Percentiles rank a stretch among this genome's conserved stretches.
phyloP scores from a whole-genome alignment of 345 rosid genomes.

The Microthlaspi erraticum region DNA sequence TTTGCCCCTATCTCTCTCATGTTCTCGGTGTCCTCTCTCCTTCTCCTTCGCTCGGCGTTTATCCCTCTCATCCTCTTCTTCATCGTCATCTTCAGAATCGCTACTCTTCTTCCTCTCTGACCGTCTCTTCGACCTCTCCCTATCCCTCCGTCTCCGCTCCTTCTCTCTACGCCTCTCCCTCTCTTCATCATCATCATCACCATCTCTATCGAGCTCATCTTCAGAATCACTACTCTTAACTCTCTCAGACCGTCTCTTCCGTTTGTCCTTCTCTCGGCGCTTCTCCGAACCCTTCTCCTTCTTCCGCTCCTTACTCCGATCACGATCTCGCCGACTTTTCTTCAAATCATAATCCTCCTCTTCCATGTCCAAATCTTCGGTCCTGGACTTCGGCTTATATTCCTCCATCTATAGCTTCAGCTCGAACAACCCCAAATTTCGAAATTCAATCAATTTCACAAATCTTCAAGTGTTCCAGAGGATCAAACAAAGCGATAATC shows the following conservation, averaged over 20 bases:
- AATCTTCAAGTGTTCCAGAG: neutral
- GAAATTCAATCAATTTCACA: slow-evolving; percentile 12
- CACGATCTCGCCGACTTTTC: slow-evolving; percentile 57
- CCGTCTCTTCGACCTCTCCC: slow-evolving; percentile 43
- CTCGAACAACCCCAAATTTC: slow-evolving; percentile 24
- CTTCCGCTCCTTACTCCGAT: slow-evolving; percentile 56
- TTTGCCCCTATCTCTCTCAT: slow-evolving; percentile 46
- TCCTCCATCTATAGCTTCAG: slow-evolving; percentile 34
- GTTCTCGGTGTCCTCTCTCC: slow-evolving; percentile 46
- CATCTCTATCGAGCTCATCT: slow-evolving; percentile 50
- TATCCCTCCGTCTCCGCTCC: slow-evolving; percentile 54
- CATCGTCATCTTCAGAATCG: slow-evolving; percentile 53
- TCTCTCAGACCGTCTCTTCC: slow-evolving; percentile 52
- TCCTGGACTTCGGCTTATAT: slow-evolving; percentile 29
- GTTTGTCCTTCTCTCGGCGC: slow-evolving; percentile 44
- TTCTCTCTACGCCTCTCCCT: slow-evolving; percentile 50
- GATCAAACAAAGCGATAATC: neutral
- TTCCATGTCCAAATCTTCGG: slow-evolving; percentile 32
- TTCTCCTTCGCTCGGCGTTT: slow-evolving; percentile 48
- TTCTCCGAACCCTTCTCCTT: slow-evolving; percentile 60
- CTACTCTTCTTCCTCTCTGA: slow-evolving; percentile 58
- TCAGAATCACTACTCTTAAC: slow-evolving; percentile 61
- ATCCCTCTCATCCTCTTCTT: slow-evolving; percentile 52
- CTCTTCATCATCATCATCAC: slow-evolving; percentile 55
- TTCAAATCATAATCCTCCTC: slow-evolving; percentile 54